These are phyloP conservation scores for Cyberlindnera amylophila DNA, from an alignment of 805 yeast species.

Conservation along the genomic window DNA sequence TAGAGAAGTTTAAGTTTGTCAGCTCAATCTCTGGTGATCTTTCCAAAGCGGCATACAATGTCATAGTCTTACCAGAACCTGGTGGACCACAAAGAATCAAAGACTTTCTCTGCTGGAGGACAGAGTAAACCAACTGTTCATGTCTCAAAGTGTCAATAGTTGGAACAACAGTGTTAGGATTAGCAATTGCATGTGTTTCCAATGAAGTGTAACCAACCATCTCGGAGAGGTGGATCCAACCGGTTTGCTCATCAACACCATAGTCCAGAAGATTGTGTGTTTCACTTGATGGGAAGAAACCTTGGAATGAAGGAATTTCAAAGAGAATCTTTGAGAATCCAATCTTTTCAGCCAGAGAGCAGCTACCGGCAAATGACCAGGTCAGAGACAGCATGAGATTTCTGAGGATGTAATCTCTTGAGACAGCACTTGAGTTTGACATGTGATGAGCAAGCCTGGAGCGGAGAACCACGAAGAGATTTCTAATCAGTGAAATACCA, in stretches of 20 bases:
- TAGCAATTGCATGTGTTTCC: slow-evolving; percentile 38
- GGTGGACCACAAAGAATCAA: slow-evolving; percentile 91
- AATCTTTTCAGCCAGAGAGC: slow-evolving; percentile 35
- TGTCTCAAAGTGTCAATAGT: slow-evolving; percentile 75
- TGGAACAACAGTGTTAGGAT: slow-evolving; percentile 66
- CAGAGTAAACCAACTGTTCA: slow-evolving; percentile 53
- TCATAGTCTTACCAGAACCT: slow-evolving; percentile 96
- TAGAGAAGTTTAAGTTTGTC: slow-evolving; percentile 75
- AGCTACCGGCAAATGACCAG: slow-evolving; percentile 70
- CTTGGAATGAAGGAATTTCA: slow-evolving; percentile 19
- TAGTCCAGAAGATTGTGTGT: slow-evolving; percentile 27
- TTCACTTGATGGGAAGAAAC: slow-evolving; percentile 13
- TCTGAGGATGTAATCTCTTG: slow-evolving; percentile 12
- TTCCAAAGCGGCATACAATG: slow-evolving; percentile 64
- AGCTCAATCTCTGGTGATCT: slow-evolving; percentile 54
- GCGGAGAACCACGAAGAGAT: slow-evolving; percentile 5
- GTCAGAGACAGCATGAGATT: slow-evolving; percentile 34
- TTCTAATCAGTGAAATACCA: slow-evolving; percentile 2
- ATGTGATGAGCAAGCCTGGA: not conserved
- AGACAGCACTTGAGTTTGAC: not conserved
- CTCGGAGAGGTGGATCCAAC: slow-evolving; percentile 47
- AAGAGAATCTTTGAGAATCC: slow-evolving; percentile 33
- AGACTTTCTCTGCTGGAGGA: slow-evolving; percentile 54
- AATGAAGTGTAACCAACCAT: slow-evolving; percentile 47
- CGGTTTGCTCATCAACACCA: slow-evolving; percentile 43